These are phyloP conservation scores for Trichophyton mentagrophytes DNA, from an alignment of 2,329 filamentous ascomycete genomes.

Conservation along the genomic window DNA sequence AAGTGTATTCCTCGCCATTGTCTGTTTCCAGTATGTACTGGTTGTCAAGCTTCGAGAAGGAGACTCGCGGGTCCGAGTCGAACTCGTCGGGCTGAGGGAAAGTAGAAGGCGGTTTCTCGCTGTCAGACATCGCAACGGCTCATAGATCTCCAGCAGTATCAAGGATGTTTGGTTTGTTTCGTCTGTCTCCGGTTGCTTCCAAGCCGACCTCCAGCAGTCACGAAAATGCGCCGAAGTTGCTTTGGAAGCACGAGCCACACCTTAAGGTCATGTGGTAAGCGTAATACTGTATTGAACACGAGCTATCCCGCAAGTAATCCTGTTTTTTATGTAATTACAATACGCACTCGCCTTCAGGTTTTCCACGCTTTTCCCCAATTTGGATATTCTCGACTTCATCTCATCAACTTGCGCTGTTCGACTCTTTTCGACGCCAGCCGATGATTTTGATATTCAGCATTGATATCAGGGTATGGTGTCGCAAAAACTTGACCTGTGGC, in stretches of 20 bases:
- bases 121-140: neutral
- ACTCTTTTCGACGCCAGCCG: neutral
- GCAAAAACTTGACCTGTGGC: neutral
- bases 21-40: conserved; percentile 77
- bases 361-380: neutral
- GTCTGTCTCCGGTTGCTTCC: neutral
- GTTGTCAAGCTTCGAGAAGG: conserved; percentile 68
- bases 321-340: neutral
- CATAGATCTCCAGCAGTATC: neutral
- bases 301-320: neutral
- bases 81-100: conserved; percentile 53
- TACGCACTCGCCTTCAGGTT: neutral
- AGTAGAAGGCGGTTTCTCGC: neutral
- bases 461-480: neutral
- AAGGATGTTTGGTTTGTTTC: neutral
- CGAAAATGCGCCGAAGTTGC: neutral
- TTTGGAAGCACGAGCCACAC: neutral
- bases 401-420: neutral
- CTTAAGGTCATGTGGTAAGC: neutral
- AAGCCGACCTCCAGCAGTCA: neutral
- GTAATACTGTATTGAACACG: neutral
- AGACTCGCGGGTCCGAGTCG: conserved; percentile 66
- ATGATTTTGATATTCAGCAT: neutral
- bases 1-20: conserved; percentile 75
- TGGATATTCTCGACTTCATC: neutral